phyloP scores from a whole-genome alignment of 2,329 filamentous ascomycete species.

The Stachybotrys elegans region DNA sequence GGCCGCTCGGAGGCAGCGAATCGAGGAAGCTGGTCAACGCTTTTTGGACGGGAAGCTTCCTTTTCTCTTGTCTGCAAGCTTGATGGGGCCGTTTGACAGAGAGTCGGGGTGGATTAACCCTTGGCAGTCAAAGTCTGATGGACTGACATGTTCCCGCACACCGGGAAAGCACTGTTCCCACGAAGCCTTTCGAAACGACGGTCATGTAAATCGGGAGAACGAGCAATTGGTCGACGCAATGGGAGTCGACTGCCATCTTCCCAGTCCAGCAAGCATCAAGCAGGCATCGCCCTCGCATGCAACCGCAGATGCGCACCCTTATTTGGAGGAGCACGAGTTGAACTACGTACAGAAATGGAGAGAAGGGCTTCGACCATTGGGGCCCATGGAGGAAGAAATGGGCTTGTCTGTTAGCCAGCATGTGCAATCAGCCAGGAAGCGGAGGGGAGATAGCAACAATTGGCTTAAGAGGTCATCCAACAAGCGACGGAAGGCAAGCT shows the following conservation, averaged over 20 bases:
- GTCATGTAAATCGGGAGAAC: no score
- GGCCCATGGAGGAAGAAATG: no score
- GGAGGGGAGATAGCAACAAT: slow-evolving; percentile 19
- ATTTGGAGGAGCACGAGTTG: slow-evolving; percentile 25
- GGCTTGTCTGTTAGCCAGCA: no score
- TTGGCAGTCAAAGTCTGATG: slow-evolving; percentile 26
- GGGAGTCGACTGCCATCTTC: slow-evolving; percentile 34
- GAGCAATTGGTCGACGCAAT: no score
- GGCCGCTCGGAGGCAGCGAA: slow-evolving; percentile 43
- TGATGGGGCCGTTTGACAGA: slow-evolving; percentile 57
- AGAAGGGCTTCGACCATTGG: slow-evolving; percentile 14
- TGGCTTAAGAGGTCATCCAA: slow-evolving; percentile 25
- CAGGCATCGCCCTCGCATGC: slow-evolving; percentile 23
- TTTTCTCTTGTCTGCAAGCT: slow-evolving; percentile 52
- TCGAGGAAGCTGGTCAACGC: slow-evolving; percentile 53
- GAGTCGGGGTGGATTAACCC: slow-evolving; percentile 26
- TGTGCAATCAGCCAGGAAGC: slow-evolving; percentile 15
- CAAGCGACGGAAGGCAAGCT: slow-evolving; percentile 22
- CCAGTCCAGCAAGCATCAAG: slow-evolving; percentile 34
- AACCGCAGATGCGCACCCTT: slow-evolving; percentile 22
- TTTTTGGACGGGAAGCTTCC: slow-evolving; percentile 54
- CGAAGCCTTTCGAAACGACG: no score
- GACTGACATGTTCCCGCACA: no score
- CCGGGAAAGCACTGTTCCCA: no score
- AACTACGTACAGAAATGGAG: slow-evolving; percentile 28